Conservation (phyloP, 2,329 filamentous ascomycete genomes). For the Alternaria sp. region DNA sequence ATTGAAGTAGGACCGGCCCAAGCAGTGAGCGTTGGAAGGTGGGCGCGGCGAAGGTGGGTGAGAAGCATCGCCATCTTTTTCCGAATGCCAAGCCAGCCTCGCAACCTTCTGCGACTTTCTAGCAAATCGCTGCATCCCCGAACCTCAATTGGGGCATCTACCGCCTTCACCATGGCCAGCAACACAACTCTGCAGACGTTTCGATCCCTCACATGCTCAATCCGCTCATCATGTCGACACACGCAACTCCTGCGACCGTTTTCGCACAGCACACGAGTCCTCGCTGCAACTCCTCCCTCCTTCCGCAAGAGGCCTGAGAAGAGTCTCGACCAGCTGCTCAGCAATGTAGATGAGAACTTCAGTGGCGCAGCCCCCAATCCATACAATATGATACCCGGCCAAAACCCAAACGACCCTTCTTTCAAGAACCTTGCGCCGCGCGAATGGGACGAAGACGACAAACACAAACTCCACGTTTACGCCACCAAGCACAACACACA, state of each 20-base stretch:
- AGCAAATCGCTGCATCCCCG: constrained; percentile 7
- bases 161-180: constrained; percentile 30
- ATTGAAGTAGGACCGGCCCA: constrained; percentile 19
- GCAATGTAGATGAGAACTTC: constrained; percentile 24
- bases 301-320: constrained; percentile 13
- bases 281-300: constrained; percentile 13
- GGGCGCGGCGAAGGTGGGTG: constrained; percentile 33
- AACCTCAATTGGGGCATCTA: constrained; percentile 21
- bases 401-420: neutral
- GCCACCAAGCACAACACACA: constrained; percentile 94
- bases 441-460: constrained; percentile 56
- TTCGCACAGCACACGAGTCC: constrained; percentile 34
- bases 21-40: constrained; percentile 6
- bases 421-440: constrained; percentile 23
- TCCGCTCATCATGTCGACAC: constrained; percentile 49
- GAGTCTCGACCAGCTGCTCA: constrained; percentile 20
- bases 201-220: constrained; percentile 40
- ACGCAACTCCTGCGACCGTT: constrained; percentile 41
- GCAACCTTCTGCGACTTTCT: constrained; percentile 31
- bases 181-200: constrained; percentile 35
- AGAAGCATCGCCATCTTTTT: constrained; percentile 33
- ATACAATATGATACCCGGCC: constrained; percentile 26
- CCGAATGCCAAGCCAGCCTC: constrained; percentile 22
- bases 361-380: constrained; percentile 15
- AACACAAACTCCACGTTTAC: constrained; percentile 87